Evolutionary conservation across 2,329 filamentous ascomycete species (phyloP).

Genomic region (Ampelomyces quisqualis): DNA sequence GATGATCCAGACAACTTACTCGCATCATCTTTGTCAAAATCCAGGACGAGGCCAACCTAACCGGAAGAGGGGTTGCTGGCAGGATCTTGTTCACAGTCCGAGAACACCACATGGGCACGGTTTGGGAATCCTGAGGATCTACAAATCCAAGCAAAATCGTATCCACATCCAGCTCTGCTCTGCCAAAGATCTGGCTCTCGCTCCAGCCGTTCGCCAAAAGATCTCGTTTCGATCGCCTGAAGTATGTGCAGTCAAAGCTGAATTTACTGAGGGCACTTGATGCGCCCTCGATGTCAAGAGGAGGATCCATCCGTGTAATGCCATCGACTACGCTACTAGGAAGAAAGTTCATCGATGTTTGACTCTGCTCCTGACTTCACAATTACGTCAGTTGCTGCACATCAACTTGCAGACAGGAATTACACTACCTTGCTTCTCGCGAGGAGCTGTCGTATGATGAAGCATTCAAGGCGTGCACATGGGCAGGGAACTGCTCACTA

Average conservation of each 20-base stretch:
- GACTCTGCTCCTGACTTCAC: slow-evolving; percentile 36
- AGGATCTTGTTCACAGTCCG: slow-evolving; percentile 36
- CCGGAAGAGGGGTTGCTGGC: slow-evolving; percentile 24
- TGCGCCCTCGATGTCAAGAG: slow-evolving; percentile 19
- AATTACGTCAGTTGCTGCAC: slow-evolving; percentile 17
- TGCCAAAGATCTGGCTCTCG: slow-evolving; percentile 36
- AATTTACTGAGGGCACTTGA: slow-evolving; percentile 32
- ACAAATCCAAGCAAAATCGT: slow-evolving; percentile 37
- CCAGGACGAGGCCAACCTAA: slow-evolving; percentile 36
- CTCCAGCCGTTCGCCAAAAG: slow-evolving; percentile 38
- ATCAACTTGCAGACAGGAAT: not conserved
- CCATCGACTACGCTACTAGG: slow-evolving; percentile 24
- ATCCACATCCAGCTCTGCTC: slow-evolving; percentile 39
- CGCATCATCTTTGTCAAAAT: slow-evolving; percentile 41
- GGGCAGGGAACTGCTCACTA: slow-evolving; percentile 27
- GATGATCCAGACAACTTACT: slow-evolving; percentile 21
- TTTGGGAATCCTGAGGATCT: slow-evolving; percentile 37
- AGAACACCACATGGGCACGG: slow-evolving; percentile 38
- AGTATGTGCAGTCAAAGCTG: slow-evolving; percentile 39
- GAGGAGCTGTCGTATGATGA: slow-evolving; percentile 40
- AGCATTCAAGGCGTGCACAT: slow-evolving; percentile 24
- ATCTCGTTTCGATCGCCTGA: slow-evolving; percentile 35
- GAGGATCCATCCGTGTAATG: slow-evolving; percentile 21
- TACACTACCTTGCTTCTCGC: slow-evolving; percentile 37
- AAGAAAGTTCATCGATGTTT: slow-evolving; percentile 30